Evolutionary conservation across 2,329 filamentous ascomycete genomes (phyloP).

Genomic region (Blumeriella jaapii): DNA sequence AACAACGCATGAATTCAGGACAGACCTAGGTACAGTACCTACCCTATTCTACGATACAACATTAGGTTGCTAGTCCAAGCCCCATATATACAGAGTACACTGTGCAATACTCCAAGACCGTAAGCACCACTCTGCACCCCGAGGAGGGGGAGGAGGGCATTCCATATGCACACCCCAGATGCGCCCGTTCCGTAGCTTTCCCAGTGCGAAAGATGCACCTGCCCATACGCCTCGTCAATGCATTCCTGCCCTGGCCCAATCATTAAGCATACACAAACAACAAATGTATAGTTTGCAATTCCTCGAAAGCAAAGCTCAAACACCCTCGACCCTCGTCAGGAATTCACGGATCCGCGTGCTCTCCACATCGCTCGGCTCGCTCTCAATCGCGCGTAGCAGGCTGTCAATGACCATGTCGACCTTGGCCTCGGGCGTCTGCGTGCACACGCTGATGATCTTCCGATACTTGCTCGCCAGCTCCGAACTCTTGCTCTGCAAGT

Average conservation of each 20-base stretch:
- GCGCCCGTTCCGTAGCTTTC: constrained; percentile 34
- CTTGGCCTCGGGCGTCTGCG: constrained; percentile 58
- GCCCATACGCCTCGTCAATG: neutral
- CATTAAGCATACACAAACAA: too few species aligned
- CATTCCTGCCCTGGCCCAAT: neutral
- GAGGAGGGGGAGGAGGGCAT: too few species aligned
- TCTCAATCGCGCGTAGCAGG: constrained; percentile 79
- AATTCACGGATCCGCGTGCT: constrained; percentile 69
- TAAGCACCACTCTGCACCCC: too few species aligned
- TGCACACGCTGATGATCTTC: constrained; percentile 79
- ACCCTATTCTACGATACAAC: too few species aligned
- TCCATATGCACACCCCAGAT: constrained; percentile 60
- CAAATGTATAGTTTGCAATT: too few species aligned
- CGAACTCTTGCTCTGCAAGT: constrained; percentile 65
- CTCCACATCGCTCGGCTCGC: constrained; percentile 67
- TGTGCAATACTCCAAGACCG: too few species aligned
- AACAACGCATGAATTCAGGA: too few species aligned
- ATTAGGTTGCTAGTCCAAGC: too few species aligned
- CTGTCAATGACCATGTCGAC: constrained; percentile 70
- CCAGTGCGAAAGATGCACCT: neutral
- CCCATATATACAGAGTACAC: constrained; percentile 5
- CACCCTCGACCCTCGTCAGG: constrained; percentile 54
- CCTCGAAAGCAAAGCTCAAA: constrained; percentile 11
- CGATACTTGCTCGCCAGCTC: constrained; percentile 83
- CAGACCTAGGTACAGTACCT: neutral